phyloP scores from a whole-genome alignment of 2,329 filamentous ascomycete species.

The Fusarium redolens region DNA sequence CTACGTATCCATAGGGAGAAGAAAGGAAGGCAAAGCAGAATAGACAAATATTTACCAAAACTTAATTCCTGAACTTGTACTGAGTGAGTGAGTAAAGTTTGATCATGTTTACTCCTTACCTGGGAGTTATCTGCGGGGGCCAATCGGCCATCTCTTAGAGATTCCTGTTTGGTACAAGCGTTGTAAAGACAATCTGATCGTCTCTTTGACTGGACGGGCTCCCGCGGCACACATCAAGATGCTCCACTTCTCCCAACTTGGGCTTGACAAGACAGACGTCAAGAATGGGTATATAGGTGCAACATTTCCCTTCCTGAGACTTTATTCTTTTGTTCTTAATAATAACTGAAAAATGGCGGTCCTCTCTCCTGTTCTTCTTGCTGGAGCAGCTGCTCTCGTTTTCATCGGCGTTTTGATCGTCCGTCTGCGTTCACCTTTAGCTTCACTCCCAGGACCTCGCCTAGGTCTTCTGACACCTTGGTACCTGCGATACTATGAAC shows the following conservation, averaged over 20 bases:
- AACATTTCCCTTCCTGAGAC: neutral
- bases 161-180: conserved; percentile 23
- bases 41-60: neutral
- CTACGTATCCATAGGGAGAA: too few relatives aligned
- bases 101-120: too few relatives aligned
- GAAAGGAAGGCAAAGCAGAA: too few relatives aligned
- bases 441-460: conserved; percentile 21
- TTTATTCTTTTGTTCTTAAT: fast-evolving
- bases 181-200: too few relatives aligned
- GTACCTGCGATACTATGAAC: conserved; percentile 21
- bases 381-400: neutral
- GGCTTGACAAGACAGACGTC: neutral
- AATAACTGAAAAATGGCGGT: neutral
- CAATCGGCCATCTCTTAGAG: conserved; percentile 28
- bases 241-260: neutral
- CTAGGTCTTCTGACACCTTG: conserved; percentile 9
- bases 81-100: neutral
- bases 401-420: neutral
- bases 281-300: neutral
- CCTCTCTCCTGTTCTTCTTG: neutral
- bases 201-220: conserved; percentile 1
- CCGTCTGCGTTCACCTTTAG: conserved; percentile 13
- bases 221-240: too few relatives aligned
- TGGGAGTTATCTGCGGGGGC: neutral
- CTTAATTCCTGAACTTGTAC: neutral